Evolutionary conservation across 1,139 yeast species (phyloP).

Genomic region (Pneumocystis canis): DNA sequence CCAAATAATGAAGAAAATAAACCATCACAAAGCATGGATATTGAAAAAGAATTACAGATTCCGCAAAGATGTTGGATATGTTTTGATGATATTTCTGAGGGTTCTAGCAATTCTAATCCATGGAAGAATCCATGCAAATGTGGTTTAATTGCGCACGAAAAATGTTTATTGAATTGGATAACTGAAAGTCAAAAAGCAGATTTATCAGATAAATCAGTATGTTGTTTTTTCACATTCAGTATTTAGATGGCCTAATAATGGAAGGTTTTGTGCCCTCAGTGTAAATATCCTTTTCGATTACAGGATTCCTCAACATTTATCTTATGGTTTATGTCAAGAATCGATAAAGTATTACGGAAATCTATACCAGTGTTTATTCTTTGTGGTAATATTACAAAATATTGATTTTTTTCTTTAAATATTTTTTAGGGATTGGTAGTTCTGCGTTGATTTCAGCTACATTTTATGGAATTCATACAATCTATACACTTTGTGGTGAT

Average conservation of each 20-base stretch:
- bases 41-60: not conserved
- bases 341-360: slow-evolving; percentile 5
- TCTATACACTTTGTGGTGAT: not conserved
- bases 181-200: slow-evolving; percentile 7
- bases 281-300: slow-evolving; percentile 8
- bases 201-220: slow-evolving; percentile 6
- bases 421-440: slow-evolving; percentile 10
- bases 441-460: slow-evolving; percentile 6
- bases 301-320: slow-evolving; percentile 4
- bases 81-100: slow-evolving; percentile 8
- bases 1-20: not conserved
- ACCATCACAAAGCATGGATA: not conserved
- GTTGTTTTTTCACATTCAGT: not conserved
- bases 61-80: slow-evolving; percentile 9
- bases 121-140: slow-evolving; percentile 32
- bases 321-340: slow-evolving; percentile 4
- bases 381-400: slow-evolving; percentile 4
- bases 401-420: slow-evolving; percentile 5
- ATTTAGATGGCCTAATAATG: slow-evolving; percentile 6
- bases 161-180: slow-evolving; percentile 31
- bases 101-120: not conserved
- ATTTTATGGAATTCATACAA: slow-evolving; percentile 3
- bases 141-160: slow-evolving; percentile 30
- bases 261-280: slow-evolving; percentile 10
- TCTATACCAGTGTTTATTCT: slow-evolving; percentile 3